Evolutionary conservation across 345 rosid genomes (phyloP), one percentile per base, ranked within the genome.

Genomic region (Euphorbia tirucalli): DNA sequence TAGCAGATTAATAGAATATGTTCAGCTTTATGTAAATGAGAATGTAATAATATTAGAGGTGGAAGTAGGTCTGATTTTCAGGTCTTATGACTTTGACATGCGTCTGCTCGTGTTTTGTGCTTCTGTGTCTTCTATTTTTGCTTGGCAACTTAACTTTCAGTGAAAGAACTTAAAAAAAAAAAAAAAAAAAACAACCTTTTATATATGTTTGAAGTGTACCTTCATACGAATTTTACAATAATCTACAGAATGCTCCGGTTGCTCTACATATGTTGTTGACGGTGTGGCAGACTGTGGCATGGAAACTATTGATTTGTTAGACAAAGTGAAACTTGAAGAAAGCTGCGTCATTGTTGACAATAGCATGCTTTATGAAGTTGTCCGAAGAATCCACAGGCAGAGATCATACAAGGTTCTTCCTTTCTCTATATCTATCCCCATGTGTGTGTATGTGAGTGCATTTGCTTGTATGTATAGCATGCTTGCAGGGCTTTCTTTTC

Each of bases 351-450:
- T 39, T 74, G 76, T 87, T 49, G 85, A 85, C 60, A 52, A 73
- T 70, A 83, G 61, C 24, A 78, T 69, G 22, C 90, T 89, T 27
- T 70, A 81, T 75, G 88, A 87, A 54, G 83, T 83, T 65, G 75
- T 83, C 71, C 75, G 56, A 61, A 83, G 86, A 79, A 81, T 84
- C 67, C 72, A 41, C 49, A 89, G 74, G 35, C 77, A 71, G 74
- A 83, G 87, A 84, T 88, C 93, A 41, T 79, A 82, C 77, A 85
- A 87, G 98, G 98, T 93, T 44, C 28, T 32, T 2, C 28, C 65
- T 56, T 11, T 9, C 13, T 7, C 27, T 35, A 0, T 14, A n/a
- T n/a, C n/a, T n/a, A n/a, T n/a, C n/a, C n/a, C 5, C 27, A 14
- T 58, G 7, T 14, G 32, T 59, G 24, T 61, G 44, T 39, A 30